These are phyloP conservation scores for Clausena lansium DNA, from an alignment of 345 rosid species.

Conservation along the genomic window DNA sequence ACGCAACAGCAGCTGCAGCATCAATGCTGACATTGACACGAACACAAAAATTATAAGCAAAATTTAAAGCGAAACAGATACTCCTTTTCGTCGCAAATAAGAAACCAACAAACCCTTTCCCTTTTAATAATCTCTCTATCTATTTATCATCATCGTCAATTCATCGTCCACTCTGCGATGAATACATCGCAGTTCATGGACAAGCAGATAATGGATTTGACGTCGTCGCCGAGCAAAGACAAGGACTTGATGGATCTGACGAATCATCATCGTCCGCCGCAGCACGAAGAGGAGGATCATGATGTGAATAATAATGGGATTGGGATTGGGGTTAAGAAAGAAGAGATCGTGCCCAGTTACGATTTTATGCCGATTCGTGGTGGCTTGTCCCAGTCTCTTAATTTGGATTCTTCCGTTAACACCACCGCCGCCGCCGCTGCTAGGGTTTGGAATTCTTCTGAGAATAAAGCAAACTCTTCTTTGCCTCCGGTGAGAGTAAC, in stretches of 20 bases:
- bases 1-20: too few relatives aligned
- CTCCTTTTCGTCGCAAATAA: background rate
- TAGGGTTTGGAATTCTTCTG: constrained; percentile 54
- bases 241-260: constrained; percentile 50
- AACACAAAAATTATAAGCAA: too few relatives aligned
- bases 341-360: constrained; percentile 77
- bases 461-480: constrained; percentile 33
- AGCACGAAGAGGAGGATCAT: constrained; percentile 35
- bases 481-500: constrained; percentile 46
- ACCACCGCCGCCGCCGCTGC: constrained; percentile 26
- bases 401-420: constrained; percentile 20
- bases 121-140: background rate
- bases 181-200: constrained; percentile 65
- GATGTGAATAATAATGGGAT: constrained; percentile 11
- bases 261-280: constrained; percentile 42
- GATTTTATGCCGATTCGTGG: constrained; percentile 82
- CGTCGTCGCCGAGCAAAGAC: constrained; percentile 26
- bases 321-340: constrained; percentile 49
- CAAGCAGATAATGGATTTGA: constrained; percentile 84
- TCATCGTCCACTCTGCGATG: constrained; percentile 32
- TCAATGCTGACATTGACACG: too few relatives aligned
- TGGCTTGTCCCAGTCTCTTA: constrained; percentile 38
- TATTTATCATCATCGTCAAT: background rate
- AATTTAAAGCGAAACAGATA: too few relatives aligned
- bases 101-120: background rate